Base-by-base conservation (phyloP, 176 grass and related monocot species). In the Triticum timopheevii region DNA sequence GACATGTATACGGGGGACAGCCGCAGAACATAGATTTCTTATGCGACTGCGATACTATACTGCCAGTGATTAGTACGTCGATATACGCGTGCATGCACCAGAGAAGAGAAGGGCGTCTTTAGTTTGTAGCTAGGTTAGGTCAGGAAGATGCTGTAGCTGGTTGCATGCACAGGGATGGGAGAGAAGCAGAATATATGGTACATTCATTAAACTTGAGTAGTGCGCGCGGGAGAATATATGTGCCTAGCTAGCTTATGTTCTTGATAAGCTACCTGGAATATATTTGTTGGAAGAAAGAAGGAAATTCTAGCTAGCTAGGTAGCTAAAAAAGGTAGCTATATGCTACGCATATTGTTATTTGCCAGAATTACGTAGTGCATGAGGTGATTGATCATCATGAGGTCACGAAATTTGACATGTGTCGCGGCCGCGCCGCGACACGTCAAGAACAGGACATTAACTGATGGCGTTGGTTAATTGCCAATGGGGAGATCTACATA, bases 231-330 rank as follows among this genome's bases (percentile, higher is more conserved):
- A 85, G 78, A 81, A 86, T 90, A 85, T 86, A 20, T 86, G 23
- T 82, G 35, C 28, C 17, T 59, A 52, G 36, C 69, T 44, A 73
- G n/a, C n/a, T 67, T 65, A 77, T 80, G 85, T 87, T 77, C 85
- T 87, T 67, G 85, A 87, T 91, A 87, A 87, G 89, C 89, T 86
- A 73, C 65, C 59, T 84, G 89, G 85, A 91, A 91, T 91, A 91
- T 91, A 74, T 84, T 6, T 80, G 56, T 59, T 78, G 78, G 71
- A 69, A 28, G 28, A 82, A 30, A 73, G 38, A 76, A 52, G 31
- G 24, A 31, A 31, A 31, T 20, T 52, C 19, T 76, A 31, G 25
- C 23, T 28, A 75, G 23, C 42, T 28, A 75, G 25, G 13, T 75
- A 75, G 71, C 44, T 47, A 47, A 47, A 47, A 47, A 47, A 47